Evolutionary conservation across 768 basidiomycete species (phyloP), one percentile per base, ranked within the genome.

Genomic region (Suillus spraguei): DNA sequence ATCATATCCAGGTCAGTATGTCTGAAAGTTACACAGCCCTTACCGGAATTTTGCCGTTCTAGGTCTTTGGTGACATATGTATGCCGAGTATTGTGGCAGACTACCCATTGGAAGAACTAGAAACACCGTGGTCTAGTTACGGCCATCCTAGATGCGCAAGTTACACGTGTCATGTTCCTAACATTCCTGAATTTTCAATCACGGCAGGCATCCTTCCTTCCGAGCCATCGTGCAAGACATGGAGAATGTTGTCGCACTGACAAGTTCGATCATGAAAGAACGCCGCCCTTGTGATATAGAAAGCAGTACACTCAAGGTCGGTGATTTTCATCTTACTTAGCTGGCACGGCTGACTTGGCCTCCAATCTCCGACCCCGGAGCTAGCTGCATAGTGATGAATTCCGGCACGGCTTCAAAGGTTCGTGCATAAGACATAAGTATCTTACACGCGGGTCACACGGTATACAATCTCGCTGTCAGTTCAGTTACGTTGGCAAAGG

Each of bases 31-130:
- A 53, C 5, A n/a, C 4, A 22, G 4, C 11, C 2, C 13, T 36
- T 22, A 38, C 8, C 7, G 7, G 9, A 53, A 13, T n/a, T 52
- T 47, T 16, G 3, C n/a, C 13, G 8, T 32, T 36, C 11, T 46
- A 62, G 61, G 35, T 56, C 32, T 5, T 14, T 13, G 58, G 61
- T n/a, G 61, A 62, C 22, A 28, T 42, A 38, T 60, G 22, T 46
- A 76, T 77, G 64, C 77, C 76, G 36, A 76, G 78, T 3, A 75
- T 80, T 22, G 71, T 74, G 46, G 73, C 74, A 5, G 79, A 80
- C 68, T 80, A 79, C 69, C 74, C 78, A 22, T 79, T 79, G 79
- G 70, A 64, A 22, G 69, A 71, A 5, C 70, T 77, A 50, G 68
- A 71, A 22, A 65, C n/a, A 76, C 77, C 63, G 74, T 28, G 77